Percentiles rank a stretch among this genome's conserved stretches.
Evolutionary conservation across 495 filamentous ascomycete genomes (phyloP).

Genomic region (Aspergillus leporis): DNA sequence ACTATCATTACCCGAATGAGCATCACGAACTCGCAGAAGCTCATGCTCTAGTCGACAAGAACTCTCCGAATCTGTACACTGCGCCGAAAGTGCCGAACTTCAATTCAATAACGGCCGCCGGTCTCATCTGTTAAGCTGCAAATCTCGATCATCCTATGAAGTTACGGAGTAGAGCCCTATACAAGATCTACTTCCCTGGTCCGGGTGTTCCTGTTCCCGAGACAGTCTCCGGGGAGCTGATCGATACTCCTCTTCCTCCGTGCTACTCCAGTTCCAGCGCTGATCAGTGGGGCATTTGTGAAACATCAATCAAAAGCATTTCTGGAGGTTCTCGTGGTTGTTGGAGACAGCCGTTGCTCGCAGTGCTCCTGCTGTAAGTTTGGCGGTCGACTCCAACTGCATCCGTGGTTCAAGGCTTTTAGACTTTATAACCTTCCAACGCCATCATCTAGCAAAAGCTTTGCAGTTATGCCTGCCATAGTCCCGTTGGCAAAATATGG

Average conservation of each 20-base stretch:
- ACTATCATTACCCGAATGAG: conserved; percentile 6
- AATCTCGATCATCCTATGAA: neutral
- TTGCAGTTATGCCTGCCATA: neutral
- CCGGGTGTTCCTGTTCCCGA: conserved; percentile 3
- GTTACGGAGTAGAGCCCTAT: neutral
- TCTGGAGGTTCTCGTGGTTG: neutral
- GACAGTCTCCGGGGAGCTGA: neutral
- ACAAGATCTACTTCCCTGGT: conserved; percentile 1
- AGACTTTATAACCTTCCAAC: neutral
- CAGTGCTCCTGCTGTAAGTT: neutral
- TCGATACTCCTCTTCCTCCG: conserved; percentile 5
- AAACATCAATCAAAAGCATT: neutral
- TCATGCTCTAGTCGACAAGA: neutral
- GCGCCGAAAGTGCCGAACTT: neutral
- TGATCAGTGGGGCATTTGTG: conserved; percentile 2
- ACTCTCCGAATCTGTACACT: conserved; percentile 3
- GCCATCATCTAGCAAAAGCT: neutral
- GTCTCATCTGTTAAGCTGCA: neutral
- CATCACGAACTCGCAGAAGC: conserved; percentile 2
- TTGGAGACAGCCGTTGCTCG: conserved; percentile 12
- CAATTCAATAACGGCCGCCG: neutral
- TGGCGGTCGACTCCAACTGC: conserved; percentile 9
- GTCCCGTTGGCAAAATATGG: neutral
- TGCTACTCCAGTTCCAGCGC: conserved; percentile 8
- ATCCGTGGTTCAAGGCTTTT: conserved; percentile 7